A percentile compares a stretch with the other conserved stretches of the same genome.
phyloP scores from a whole-genome alignment of 2,329 filamentous ascomycete genomes.

The Calonectria montana region DNA sequence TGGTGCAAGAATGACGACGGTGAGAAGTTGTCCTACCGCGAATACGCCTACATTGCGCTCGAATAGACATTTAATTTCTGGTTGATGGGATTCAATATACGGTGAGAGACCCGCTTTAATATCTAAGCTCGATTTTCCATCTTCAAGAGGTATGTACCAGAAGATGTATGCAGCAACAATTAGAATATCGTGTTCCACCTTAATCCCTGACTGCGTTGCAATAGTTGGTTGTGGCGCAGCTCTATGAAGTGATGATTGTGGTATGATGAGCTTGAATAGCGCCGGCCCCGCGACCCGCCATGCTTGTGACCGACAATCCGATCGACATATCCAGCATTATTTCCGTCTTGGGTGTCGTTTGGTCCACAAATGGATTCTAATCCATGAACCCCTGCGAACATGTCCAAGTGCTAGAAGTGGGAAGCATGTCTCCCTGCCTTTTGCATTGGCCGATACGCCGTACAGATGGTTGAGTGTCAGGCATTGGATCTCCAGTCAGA shows the following conservation, averaged over 20 bases:
- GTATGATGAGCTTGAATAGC: background rate
- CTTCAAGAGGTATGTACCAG: background rate
- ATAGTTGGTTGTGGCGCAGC: background rate
- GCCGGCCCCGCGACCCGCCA: background rate
- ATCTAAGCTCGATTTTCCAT: background rate
- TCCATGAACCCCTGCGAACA: background rate
- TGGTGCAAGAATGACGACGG: background rate
- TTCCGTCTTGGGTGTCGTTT: background rate
- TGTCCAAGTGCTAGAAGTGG: background rate
- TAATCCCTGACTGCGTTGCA: background rate
- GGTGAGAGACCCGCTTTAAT: background rate
- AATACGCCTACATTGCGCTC: too few species aligned
- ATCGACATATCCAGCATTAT: background rate
- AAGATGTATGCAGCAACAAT: background rate
- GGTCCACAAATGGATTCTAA: background rate
- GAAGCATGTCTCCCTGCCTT: background rate
- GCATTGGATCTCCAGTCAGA: background rate
- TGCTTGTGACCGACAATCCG: background rate
- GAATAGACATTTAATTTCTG: background rate
- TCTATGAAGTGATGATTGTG: background rate
- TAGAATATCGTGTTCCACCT: background rate
- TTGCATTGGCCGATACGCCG: background rate
- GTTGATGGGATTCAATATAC: background rate
- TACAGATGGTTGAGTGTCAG: background rate
- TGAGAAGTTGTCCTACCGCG: background rate